Percentiles rank a stretch among this genome's conserved stretches.
Evolutionary conservation across 2,329 filamentous ascomycete species (phyloP).

Genomic region (Mariannaea sp.): DNA sequence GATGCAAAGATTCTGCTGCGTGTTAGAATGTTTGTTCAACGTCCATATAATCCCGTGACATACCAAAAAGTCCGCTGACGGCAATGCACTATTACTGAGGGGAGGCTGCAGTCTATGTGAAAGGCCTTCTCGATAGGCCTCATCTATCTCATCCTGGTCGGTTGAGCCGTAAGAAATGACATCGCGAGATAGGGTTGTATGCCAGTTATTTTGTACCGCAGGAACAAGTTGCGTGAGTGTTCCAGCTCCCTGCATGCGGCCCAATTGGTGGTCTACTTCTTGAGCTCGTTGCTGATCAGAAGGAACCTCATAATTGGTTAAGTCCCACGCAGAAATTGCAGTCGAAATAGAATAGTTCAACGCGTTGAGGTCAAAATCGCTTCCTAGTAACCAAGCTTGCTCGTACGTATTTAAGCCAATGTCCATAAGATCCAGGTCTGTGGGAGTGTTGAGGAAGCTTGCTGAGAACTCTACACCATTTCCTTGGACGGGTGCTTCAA

Average conservation of each 20-base stretch:
- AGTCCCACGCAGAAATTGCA: background rate
- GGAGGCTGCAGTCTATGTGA: slow-evolving; percentile 13
- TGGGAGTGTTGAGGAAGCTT: background rate
- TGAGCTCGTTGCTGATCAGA: background rate
- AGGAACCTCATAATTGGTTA: background rate
- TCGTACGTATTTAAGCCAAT: background rate
- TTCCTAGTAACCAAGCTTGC: background rate
- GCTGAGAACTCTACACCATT: background rate
- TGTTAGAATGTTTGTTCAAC: background rate
- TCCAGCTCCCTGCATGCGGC: background rate
- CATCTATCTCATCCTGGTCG: slow-evolving; percentile 12
- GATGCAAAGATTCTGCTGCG: slow-evolving; percentile 28
- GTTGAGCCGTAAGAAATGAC: background rate
- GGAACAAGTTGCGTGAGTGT: background rate
- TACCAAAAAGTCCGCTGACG: slow-evolving; percentile 26
- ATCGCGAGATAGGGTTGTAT: background rate
- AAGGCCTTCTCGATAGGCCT: slow-evolving; percentile 15
- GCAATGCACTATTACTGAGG: slow-evolving; percentile 10
- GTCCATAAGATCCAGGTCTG: background rate
- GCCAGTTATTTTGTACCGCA: background rate
- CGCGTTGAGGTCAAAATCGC: background rate
- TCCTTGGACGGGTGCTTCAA: background rate
- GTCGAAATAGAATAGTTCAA: background rate
- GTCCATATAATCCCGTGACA: too few species aligned
- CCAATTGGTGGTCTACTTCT: background rate